These are phyloP conservation scores for Saccharomycopsis sp. DNA, from an alignment of 805 yeast species.

Conservation along the genomic window DNA sequence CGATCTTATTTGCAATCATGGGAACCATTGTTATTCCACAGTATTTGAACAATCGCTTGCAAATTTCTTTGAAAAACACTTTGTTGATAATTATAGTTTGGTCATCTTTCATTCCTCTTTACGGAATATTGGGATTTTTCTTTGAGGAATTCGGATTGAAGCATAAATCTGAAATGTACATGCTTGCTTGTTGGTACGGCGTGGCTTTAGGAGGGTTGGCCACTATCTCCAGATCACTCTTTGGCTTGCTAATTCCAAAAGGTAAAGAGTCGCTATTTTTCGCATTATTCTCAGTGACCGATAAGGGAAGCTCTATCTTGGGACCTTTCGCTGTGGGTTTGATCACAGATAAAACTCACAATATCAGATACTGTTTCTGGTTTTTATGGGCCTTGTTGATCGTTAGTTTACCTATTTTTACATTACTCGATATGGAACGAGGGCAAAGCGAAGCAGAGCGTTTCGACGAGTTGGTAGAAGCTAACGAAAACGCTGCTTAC, in stretches of 20 bases:
- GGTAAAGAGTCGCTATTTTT: constrained; percentile 73
- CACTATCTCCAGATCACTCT: constrained; percentile 60
- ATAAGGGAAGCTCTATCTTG: constrained; percentile 66
- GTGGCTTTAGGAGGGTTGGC: constrained; percentile 64
- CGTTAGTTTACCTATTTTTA: constrained; percentile 49
- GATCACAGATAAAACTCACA: constrained; percentile 63
- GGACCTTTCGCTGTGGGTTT: constrained; percentile 71
- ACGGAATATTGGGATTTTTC: constrained; percentile 61
- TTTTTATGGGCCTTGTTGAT: constrained; percentile 46
- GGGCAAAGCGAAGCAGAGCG: constrained; percentile 48
- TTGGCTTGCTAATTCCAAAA: constrained; percentile 58
- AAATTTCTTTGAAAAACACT: constrained; percentile 38
- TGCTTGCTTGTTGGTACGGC: constrained; percentile 69
- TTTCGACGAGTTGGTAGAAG: constrained; percentile 26
- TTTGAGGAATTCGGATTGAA: constrained; percentile 47
- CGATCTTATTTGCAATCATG: constrained; percentile 56
- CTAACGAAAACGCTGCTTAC: constrained; percentile 1
- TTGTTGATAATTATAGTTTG: constrained; percentile 47
- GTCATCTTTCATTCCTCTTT: constrained; percentile 60
- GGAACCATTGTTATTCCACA: constrained; percentile 58
- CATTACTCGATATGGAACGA: constrained; percentile 46
- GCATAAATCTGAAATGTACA: constrained; percentile 57
- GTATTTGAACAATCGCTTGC: constrained; percentile 29
- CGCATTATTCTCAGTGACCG: constrained; percentile 68
- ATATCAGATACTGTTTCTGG: constrained; percentile 65